Evolutionary conservation across 2,329 filamentous ascomycete genomes (phyloP).

Genomic region (Penicillium sp.): DNA sequence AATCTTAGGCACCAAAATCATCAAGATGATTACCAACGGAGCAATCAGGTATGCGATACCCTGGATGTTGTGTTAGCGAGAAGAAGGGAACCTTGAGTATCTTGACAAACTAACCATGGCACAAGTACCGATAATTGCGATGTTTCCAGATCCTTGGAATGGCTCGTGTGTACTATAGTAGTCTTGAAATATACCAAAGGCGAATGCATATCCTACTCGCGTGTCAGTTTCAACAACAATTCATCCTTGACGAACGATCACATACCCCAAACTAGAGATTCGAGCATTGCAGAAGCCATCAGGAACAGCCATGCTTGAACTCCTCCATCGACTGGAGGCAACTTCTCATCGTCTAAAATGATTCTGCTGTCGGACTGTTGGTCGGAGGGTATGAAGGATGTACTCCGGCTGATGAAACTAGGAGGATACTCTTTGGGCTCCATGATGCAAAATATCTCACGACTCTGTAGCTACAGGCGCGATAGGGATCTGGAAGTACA

Average conservation of each 20-base stretch:
- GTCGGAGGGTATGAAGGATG: neutral
- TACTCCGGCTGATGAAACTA: slow-evolving; percentile 7
- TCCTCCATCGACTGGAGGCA: slow-evolving; percentile 20
- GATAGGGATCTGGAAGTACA: neutral
- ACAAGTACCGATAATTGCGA: slow-evolving; percentile 64
- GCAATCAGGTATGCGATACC: slow-evolving; percentile 29
- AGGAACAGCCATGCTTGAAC: slow-evolving; percentile 24
- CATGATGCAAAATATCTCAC: neutral
- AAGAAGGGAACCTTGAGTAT: neutral
- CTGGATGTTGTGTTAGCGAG: slow-evolving; percentile 11
- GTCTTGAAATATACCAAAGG: slow-evolving; percentile 69
- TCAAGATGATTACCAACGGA: slow-evolving; percentile 24
- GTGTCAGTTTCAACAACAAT: neutral
- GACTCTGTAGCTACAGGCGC: neutral
- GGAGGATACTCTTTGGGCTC: slow-evolving; percentile 11
- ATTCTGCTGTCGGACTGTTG: slow-evolving; percentile 6
- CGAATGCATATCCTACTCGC: slow-evolving; percentile 60
- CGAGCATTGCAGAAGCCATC: slow-evolving; percentile 20
- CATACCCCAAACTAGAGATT: slow-evolving; percentile 25
- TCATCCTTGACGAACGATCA: neutral
- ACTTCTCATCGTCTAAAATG: neutral
- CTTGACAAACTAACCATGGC: slow-evolving; percentile 48
- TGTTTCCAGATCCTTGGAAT: slow-evolving; percentile 50
- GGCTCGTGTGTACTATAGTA: slow-evolving; percentile 62
- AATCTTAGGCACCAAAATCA: slow-evolving; percentile 34